These are phyloP conservation scores for Metarhizium anisopliae DNA, from an alignment of 2,329 filamentous ascomycete genomes.

Conservation along the genomic window DNA sequence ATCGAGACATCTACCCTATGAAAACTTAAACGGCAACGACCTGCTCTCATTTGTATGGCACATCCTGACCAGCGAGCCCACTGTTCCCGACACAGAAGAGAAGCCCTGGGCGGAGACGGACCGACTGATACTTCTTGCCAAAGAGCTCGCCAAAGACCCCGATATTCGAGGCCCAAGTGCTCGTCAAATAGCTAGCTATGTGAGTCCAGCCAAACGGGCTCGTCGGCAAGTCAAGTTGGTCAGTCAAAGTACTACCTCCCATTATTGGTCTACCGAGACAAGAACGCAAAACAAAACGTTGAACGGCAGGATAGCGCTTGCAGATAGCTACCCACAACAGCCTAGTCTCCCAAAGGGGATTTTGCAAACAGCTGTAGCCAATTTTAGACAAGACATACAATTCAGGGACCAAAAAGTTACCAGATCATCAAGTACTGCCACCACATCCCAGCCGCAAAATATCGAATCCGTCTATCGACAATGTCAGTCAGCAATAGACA, in stretches of 20 bases:
- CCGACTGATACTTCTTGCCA: slow-evolving; percentile 22
- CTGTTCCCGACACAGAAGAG: slow-evolving; percentile 2
- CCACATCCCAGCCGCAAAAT: background rate
- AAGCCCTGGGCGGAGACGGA: slow-evolving; percentile 27
- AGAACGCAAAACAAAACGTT: background rate
- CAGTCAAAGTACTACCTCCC: background rate
- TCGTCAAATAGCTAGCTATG: background rate
- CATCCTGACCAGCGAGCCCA: slow-evolving; percentile 10
- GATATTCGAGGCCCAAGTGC: slow-evolving; percentile 8
- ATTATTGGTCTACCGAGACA: background rate
- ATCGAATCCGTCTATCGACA: background rate
- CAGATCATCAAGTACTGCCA: background rate
- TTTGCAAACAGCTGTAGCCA: background rate
- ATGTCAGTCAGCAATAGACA: background rate
- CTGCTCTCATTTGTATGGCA: slow-evolving; percentile 22
- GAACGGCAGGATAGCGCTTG: background rate
- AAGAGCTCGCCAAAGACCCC: slow-evolving; percentile 16
- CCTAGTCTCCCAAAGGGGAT: background rate
- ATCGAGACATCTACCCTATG: slow-evolving; percentile 5
- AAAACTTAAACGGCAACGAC: slow-evolving; percentile 23
- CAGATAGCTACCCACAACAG: background rate
- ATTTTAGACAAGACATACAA: background rate
- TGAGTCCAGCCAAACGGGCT: background rate
- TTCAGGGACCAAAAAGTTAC: background rate
- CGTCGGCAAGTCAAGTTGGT: background rate